Percentiles rank a stretch among this genome's conserved stretches.
These are phyloP conservation scores for Agaricus subrufescens DNA, from an alignment of 768 basidiomycete genomes.

Conservation along the genomic window DNA sequence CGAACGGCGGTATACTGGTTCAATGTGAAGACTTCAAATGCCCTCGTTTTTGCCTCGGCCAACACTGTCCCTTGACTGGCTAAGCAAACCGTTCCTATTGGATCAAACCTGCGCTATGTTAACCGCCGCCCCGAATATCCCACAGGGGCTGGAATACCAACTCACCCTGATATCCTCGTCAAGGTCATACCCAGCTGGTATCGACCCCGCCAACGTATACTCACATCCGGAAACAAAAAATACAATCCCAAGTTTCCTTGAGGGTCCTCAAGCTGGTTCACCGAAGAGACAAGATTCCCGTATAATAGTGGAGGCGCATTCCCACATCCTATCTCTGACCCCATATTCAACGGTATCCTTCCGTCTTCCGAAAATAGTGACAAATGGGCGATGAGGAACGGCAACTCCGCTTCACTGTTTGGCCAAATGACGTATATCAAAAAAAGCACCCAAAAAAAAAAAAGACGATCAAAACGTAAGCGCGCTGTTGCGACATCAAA, in stretches of 20 bases:
- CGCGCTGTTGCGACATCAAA: neutral
- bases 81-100: constrained; percentile 34
- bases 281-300: constrained; percentile 80
- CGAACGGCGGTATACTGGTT: constrained; percentile 75
- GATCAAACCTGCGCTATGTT: constrained; percentile 30
- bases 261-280: constrained; percentile 75
- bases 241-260: constrained; percentile 80
- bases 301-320: constrained; percentile 63
- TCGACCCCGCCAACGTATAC: constrained; percentile 71
- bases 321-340: constrained; percentile 47
- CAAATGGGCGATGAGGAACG: constrained; percentile 83
- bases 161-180: constrained; percentile 72
- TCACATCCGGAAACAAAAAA: constrained; percentile 89
- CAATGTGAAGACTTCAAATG: constrained; percentile 77
- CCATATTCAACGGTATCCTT: constrained; percentile 54
- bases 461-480: neutral
- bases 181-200: constrained; percentile 75
- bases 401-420: constrained; percentile 75
- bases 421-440: constrained; percentile 7
- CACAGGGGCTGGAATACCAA: constrained; percentile 1
- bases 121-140: neutral
- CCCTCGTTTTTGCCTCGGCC: constrained; percentile 64
- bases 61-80: constrained; percentile 62
- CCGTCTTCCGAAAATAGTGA: constrained; percentile 74
- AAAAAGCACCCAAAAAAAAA: constrained; percentile 2